Conservation (phyloP, 1,139 yeast genomes). For the Spathaspora sp. region DNA sequence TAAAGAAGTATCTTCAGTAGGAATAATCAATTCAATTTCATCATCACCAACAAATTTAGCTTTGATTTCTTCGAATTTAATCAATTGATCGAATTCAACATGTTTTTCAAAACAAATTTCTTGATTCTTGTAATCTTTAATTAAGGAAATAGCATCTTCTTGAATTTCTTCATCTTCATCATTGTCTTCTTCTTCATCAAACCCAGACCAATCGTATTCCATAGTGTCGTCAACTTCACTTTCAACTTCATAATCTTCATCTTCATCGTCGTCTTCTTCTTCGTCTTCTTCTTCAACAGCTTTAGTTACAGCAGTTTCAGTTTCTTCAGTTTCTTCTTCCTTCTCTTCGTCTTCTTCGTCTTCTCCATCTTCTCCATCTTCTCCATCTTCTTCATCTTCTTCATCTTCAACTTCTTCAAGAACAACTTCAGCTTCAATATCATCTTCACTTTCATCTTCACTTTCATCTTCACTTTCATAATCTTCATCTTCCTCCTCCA, state of each 20-base stretch:
- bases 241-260: slow-evolving; percentile 10
- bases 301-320: slow-evolving; percentile 19
- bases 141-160: slow-evolving; percentile 43
- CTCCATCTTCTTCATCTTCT: slow-evolving; percentile 19
- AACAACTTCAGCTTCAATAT: slow-evolving; percentile 10
- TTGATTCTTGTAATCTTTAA: slow-evolving; percentile 39
- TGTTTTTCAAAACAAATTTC: slow-evolving; percentile 48
- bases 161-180: slow-evolving; percentile 36
- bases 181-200: slow-evolving; percentile 20
- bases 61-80: slow-evolving; percentile 39
- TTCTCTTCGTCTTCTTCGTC: slow-evolving; percentile 18
- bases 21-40: slow-evolving; percentile 46
- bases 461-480: slow-evolving; percentile 16
- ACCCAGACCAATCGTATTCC: slow-evolving; percentile 6
- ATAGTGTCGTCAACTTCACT: slow-evolving; percentile 12
- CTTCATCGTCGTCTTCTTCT: slow-evolving; percentile 5
- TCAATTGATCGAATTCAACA: slow-evolving; percentile 43
- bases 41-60: slow-evolving; percentile 40
- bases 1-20: slow-evolving; percentile 32
- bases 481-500: slow-evolving; percentile 15
- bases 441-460: slow-evolving; percentile 10
- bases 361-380: slow-evolving; percentile 31
- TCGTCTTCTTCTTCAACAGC: slow-evolving; percentile 13
- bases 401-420: slow-evolving; percentile 15
- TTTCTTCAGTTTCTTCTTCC: slow-evolving; percentile 32